These are phyloP conservation scores for Cardiospermum halicacabum DNA, from an alignment of 345 rosid species.

Conservation along the genomic window DNA sequence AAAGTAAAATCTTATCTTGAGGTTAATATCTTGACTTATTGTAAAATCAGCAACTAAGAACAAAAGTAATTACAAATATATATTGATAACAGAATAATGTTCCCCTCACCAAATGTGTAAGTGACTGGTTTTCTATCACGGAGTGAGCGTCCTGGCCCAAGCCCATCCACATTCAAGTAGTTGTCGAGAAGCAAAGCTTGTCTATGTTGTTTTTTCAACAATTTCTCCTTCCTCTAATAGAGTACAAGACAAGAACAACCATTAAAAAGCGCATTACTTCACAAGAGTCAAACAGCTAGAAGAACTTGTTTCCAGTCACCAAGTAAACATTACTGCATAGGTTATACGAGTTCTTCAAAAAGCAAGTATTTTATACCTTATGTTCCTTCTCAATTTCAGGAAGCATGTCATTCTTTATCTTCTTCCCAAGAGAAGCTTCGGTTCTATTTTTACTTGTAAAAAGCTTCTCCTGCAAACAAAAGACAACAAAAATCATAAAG, in stretches of 20 bases:
- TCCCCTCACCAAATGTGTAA: conserved; percentile 79
- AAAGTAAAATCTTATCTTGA: too few species aligned
- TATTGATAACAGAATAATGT: neutral
- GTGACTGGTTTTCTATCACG: conserved; percentile 96
- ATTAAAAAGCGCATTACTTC: conserved; percentile 10
- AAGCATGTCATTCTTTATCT: conserved; percentile 84
- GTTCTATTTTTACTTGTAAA: conserved; percentile 78
- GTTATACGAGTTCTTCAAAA: neutral
- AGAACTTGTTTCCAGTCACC: neutral
- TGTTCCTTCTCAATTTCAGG: conserved; percentile 95
- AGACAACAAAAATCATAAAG: neutral
- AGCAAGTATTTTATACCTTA: conserved; percentile 50
- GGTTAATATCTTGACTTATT: too few species aligned
- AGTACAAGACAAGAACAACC: conserved; percentile 13
- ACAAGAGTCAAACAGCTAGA: neutral
- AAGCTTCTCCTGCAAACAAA: conserved; percentile 78
- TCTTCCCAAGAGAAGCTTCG: conserved; percentile 86
- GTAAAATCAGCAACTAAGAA: neutral
- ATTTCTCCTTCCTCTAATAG: conserved; percentile 71
- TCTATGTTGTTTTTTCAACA: conserved; percentile 90
- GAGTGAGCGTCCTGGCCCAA: conserved; percentile 79
- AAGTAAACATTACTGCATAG: neutral
- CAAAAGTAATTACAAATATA: neutral
- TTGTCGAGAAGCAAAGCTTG: conserved; percentile 85
- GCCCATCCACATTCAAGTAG: conserved; percentile 59